These are phyloP conservation scores for Aegilops sharonensis DNA, from an alignment of 176 grass and related monocot species.

Conservation along the genomic window DNA sequence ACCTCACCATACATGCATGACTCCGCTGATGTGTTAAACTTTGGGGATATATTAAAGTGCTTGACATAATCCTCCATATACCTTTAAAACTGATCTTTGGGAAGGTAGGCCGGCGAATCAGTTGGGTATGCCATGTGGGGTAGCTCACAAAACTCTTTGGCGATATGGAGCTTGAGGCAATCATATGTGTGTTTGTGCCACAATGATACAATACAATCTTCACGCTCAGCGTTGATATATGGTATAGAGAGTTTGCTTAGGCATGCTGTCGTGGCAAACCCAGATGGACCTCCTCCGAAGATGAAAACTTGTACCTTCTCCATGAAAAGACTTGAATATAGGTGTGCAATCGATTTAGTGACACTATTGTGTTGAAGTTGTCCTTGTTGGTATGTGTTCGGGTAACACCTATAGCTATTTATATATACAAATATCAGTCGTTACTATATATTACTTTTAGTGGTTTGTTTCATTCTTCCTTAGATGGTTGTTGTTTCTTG, in stretches of 20 bases:
- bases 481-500: not conserved
- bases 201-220: conserved; percentile 45
- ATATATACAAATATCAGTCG: not conserved
- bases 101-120: conserved; percentile 37
- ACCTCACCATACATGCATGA: conserved; percentile 29
- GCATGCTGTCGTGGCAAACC: conserved; percentile 49
- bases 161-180: conserved; percentile 59
- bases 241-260: conserved; percentile 32
- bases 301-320: conserved; percentile 46
- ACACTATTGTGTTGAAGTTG: not conserved
- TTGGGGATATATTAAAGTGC: conserved; percentile 31
- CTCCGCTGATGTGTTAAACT: conserved; percentile 28
- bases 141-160: conserved; percentile 54
- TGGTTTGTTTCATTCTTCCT: not conserved
- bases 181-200: conserved; percentile 67
- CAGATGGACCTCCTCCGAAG: conserved; percentile 53
- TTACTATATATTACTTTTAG: not conserved
- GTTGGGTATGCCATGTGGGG: conserved; percentile 49
- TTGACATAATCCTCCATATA: conserved; percentile 55
- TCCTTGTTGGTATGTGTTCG: not conserved
- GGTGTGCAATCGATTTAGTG: not conserved
- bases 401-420: not conserved
- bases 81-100: conserved; percentile 37
- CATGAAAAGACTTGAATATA: not conserved
- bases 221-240: conserved; percentile 44